Percentiles rank a stretch among this genome's conserved stretches.
phyloP scores from a whole-genome alignment of 1,284 basidiomycete species.

The Cryptococcus depauperatus region DNA sequence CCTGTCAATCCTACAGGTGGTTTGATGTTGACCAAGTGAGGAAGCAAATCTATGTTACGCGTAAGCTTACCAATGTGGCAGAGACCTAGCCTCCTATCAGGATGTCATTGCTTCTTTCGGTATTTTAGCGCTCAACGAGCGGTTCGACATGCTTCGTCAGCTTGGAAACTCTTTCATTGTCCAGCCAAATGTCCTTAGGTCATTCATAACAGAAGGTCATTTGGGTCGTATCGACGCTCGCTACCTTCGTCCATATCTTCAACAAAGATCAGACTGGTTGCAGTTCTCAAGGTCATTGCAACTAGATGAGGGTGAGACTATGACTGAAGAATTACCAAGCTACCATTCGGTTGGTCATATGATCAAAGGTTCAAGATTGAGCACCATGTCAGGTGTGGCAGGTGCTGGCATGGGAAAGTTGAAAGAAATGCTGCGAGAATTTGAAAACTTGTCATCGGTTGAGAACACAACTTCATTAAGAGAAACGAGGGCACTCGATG shows the following conservation, averaged over 20 bases:
- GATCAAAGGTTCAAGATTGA: conserved; percentile 23
- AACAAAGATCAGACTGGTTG: conserved; percentile 73
- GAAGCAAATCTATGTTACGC: conserved; percentile 32
- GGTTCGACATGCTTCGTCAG: conserved; percentile 97
- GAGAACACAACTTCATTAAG: no score
- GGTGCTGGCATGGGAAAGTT: conserved; percentile 40
- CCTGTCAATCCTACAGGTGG: conserved; percentile 94
- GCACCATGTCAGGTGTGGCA: conserved; percentile 37
- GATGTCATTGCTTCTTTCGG: conserved; percentile 75
- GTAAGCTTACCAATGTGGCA: conserved; percentile 35
- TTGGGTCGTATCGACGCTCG: conserved; percentile 82
- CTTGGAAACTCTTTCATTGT: conserved; percentile 96
- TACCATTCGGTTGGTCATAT: not conserved
- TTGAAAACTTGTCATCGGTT: conserved; percentile 26
- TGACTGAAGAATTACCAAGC: not conserved
- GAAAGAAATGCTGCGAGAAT: conserved; percentile 42
- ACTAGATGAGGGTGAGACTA: conserved; percentile 27
- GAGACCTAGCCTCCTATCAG: conserved; percentile 95
- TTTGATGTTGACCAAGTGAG: conserved; percentile 97
- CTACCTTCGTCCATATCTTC: conserved; percentile 82
- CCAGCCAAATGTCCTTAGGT: conserved; percentile 81
- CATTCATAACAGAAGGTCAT: conserved; percentile 85
- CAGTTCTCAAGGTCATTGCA: conserved; percentile 34
- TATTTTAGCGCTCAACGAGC: conserved; percentile 76
- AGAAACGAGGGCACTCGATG: no score